phyloP scores from a whole-genome alignment of 179 eudicot genomes.

The Carnegiea gigantea region DNA sequence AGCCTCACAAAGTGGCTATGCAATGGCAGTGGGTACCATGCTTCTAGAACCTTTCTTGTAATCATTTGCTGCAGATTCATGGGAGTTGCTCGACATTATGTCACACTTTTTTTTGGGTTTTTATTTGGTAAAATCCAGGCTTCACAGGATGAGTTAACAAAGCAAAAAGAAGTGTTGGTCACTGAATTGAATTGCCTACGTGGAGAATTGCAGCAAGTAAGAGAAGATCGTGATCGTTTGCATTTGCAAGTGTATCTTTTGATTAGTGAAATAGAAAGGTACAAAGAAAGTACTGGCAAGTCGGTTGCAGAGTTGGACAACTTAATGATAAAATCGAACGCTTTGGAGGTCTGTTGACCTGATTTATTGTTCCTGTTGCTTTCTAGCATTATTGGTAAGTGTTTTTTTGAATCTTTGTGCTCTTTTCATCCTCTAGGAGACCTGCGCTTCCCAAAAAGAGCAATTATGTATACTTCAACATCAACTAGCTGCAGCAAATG shows the following conservation, averaged over 20 bases:
- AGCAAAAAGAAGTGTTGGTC: slow-evolving; percentile 45
- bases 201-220: slow-evolving; percentile 57
- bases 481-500: slow-evolving; percentile 54
- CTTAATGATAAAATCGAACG: slow-evolving; percentile 47
- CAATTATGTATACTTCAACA: slow-evolving; percentile 44
- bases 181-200: slow-evolving; percentile 49
- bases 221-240: slow-evolving; percentile 69
- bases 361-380: background rate
- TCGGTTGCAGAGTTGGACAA: slow-evolving; percentile 54
- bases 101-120: background rate
- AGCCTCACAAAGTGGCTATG: background rate
- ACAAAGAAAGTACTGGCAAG: slow-evolving; percentile 55
- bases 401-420: background rate
- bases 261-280: slow-evolving; percentile 42
- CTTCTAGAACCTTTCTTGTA: background rate
- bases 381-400: background rate
- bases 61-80: background rate
- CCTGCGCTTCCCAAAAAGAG: slow-evolving; percentile 54
- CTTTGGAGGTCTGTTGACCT: slow-evolving; percentile 57
- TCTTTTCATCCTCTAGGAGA: slow-evolving; percentile 35
- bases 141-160: slow-evolving; percentile 52
- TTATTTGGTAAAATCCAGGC: slow-evolving; percentile 32
- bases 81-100: background rate
- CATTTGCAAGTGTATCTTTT: slow-evolving; percentile 41
- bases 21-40: background rate